Evolutionary conservation across 192 early-diverging fungal species (phyloP).

Genomic region (Backusella parvicylindrica): DNA sequence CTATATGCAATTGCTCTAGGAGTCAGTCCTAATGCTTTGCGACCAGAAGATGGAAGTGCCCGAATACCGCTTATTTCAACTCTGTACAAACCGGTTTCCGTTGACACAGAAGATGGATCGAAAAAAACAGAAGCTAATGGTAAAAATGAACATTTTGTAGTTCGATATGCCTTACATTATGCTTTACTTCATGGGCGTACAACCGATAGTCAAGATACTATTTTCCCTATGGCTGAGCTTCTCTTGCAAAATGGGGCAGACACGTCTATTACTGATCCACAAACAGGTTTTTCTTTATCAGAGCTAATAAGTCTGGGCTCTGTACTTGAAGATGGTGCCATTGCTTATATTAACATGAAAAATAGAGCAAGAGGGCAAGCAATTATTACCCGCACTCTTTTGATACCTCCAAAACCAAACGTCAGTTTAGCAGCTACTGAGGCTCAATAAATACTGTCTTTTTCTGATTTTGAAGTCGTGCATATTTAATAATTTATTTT

Average conservation of each 20-base stretch:
- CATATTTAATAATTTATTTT: not conserved
- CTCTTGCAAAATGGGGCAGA: constrained; percentile 59
- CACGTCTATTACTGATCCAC: constrained; percentile 12
- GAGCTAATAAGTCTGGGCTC: constrained; percentile 15
- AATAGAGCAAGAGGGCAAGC: constrained; percentile 27
- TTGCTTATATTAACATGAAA: constrained; percentile 25
- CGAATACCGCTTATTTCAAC: not conserved
- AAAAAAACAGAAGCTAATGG: not conserved
- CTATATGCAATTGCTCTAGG: constrained; percentile 41
- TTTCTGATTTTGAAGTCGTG: not conserved
- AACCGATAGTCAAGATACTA: not conserved
- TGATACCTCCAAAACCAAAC: not conserved
- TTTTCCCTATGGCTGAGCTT: constrained; percentile 59
- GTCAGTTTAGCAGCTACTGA: not conserved
- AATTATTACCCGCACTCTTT: not conserved
- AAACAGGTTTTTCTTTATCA: constrained; percentile 13
- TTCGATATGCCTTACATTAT: constrained; percentile 5
- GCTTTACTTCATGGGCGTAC: not conserved
- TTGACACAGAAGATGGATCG: not conserved
- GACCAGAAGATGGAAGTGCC: constrained; percentile 13
- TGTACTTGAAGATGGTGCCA: constrained; percentile 17
- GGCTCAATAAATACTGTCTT: not conserved
- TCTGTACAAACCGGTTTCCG: not conserved
- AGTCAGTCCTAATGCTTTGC: constrained; percentile 41
- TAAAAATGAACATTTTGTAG: not conserved